Conservation (phyloP, 148 eudicot species). For the Vaccinium vitisidaea region DNA sequence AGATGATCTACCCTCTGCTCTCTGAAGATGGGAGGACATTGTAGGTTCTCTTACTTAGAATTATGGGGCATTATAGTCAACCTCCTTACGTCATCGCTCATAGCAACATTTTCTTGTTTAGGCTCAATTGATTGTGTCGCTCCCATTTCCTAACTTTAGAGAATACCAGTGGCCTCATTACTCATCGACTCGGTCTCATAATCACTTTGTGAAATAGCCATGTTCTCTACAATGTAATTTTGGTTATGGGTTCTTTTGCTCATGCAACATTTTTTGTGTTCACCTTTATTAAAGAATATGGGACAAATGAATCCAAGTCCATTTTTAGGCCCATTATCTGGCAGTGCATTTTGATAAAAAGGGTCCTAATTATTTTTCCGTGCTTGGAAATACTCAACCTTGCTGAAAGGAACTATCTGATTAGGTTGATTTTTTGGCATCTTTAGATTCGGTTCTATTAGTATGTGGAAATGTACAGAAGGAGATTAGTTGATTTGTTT, state of each 20-base stretch:
- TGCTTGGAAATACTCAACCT: background rate
- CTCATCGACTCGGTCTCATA: background rate
- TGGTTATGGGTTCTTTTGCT: background rate
- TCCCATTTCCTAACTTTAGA: slow-evolving; percentile 4
- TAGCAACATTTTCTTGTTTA: background rate
- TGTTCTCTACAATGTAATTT: background rate
- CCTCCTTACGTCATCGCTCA: background rate
- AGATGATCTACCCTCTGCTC: background rate
- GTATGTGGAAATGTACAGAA: background rate
- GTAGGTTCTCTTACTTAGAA: background rate
- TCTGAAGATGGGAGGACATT: background rate
- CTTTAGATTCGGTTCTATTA: too few species aligned
- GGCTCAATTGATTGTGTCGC: background rate
- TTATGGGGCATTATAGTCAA: background rate
- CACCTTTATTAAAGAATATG: background rate
- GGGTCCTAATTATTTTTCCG: background rate
- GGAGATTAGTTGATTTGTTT: background rate
- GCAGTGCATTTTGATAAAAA: background rate
- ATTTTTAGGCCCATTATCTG: background rate
- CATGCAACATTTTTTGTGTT: background rate
- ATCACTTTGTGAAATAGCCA: background rate
- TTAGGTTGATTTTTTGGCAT: background rate
- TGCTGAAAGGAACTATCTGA: background rate
- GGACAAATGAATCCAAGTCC: background rate
- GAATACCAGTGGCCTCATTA: background rate